These are phyloP conservation scores for Solanum chiquidenum DNA, from an alignment of 257 asterid genomes.

Conservation along the genomic window DNA sequence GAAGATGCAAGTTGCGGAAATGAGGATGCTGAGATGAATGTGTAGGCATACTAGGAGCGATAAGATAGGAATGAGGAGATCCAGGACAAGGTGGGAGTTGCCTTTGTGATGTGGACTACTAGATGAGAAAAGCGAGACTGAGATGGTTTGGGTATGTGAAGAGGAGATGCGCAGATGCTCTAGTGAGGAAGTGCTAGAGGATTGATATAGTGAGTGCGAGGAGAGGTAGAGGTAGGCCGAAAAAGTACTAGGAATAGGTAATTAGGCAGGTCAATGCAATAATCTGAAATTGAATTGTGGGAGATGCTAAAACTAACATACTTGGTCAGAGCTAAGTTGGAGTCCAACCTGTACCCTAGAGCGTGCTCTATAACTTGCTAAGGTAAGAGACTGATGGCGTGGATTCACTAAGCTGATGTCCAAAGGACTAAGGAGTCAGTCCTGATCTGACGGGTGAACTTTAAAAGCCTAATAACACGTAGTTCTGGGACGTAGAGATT, in stretches of 20 bases:
- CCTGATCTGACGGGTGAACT: too few relatives aligned
- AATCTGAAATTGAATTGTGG: too few relatives aligned
- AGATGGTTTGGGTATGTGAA: not conserved
- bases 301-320: too few relatives aligned
- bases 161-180: not conserved
- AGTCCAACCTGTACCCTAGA: too few relatives aligned
- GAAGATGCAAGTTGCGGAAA: not conserved
- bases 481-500: too few relatives aligned
- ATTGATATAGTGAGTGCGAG: not conserved
- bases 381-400: too few relatives aligned
- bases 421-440: too few relatives aligned
- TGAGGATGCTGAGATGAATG: not conserved
- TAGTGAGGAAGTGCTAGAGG: not conserved
- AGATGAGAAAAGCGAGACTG: not conserved
- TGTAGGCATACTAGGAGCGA: not conserved
- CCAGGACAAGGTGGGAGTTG: not conserved
- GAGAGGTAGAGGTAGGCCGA: not conserved
- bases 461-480: too few relatives aligned
- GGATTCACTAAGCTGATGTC: too few relatives aligned
- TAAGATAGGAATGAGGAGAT: not conserved
- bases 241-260: not conserved
- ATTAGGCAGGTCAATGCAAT: not conserved
- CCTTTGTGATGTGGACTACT: not conserved
- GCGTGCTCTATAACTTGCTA: too few relatives aligned
- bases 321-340: too few relatives aligned